A percentile compares a stretch with the other conserved stretches of the same genome.
Evolutionary conservation across 106 monocot species (phyloP).

Genomic region (Platanthera zijinensis): DNA sequence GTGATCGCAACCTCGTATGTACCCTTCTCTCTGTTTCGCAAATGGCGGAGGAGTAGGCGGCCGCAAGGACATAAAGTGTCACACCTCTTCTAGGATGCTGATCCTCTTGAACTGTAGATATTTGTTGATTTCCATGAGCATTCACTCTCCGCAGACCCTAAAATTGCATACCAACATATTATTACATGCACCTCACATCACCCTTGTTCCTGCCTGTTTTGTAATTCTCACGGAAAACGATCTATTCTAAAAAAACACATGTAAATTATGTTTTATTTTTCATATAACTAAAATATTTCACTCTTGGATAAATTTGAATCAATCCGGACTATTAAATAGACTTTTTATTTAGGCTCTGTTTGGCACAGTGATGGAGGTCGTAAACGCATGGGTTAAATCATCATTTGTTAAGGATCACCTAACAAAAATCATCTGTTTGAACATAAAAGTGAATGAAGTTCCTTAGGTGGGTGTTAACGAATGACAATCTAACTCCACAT

Average conservation of each 20-base stretch:
- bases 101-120: not conserved
- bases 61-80: slow-evolving; percentile 46
- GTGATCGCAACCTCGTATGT: slow-evolving; percentile 91
- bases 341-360: too few species aligned
- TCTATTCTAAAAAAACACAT: not conserved
- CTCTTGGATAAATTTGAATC: too few species aligned
- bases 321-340: too few species aligned
- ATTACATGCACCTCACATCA: not conserved
- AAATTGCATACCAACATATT: not conserved
- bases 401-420: too few species aligned
- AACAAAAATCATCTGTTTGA: too few species aligned
- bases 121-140: not conserved
- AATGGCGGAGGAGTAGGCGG: slow-evolving; percentile 82
- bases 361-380: too few species aligned
- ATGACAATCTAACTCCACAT: too few species aligned
- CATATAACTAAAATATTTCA: too few species aligned
- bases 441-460: too few species aligned
- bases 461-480: too few species aligned
- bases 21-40: slow-evolving; percentile 79
- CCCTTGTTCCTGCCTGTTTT: not conserved
- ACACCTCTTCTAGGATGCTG: not conserved
- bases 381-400: too few species aligned
- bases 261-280: not conserved
- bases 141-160: not conserved
- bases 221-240: not conserved